phyloP scores from a whole-genome alignment of 805 yeast species.

The Starmerella etchellsii region DNA sequence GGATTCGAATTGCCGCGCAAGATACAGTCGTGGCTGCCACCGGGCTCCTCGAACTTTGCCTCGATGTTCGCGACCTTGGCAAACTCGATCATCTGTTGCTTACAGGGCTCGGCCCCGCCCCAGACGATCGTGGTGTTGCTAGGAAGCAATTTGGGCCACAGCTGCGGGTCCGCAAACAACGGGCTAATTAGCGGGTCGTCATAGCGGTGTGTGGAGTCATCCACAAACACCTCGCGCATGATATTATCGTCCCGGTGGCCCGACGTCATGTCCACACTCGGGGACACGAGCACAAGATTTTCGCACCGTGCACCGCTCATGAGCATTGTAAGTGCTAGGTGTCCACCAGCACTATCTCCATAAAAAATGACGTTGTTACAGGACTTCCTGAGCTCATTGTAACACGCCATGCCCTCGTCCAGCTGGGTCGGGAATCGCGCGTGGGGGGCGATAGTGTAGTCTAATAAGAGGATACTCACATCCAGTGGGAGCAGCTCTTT shows the following conservation, averaged over 20 bases:
- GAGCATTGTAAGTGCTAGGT: slow-evolving; percentile 19
- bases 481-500: slow-evolving; percentile 4
- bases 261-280: slow-evolving; percentile 15
- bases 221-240: slow-evolving; percentile 13
- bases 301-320: slow-evolving; percentile 6
- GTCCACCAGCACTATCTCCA: slow-evolving; percentile 29
- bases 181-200: slow-evolving; percentile 16
- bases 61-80: slow-evolving; percentile 8
- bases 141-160: slow-evolving; percentile 17
- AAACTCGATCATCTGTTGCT: slow-evolving; percentile 12
- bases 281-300: slow-evolving; percentile 15
- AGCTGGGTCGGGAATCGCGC: slow-evolving; percentile 23
- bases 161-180: slow-evolving; percentile 4
- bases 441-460: slow-evolving; percentile 24
- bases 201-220: neutral
- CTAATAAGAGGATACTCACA: slow-evolving; percentile 21
- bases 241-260: slow-evolving; percentile 5
- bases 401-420: slow-evolving; percentile 19
- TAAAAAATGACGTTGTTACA: slow-evolving; percentile 19
- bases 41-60: slow-evolving; percentile 15
- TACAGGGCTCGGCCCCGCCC: slow-evolving; percentile 18
- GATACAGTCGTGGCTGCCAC: slow-evolving; percentile 22
- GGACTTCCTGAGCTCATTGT: slow-evolving; percentile 15
- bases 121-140: slow-evolving; percentile 13
- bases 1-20: slow-evolving; percentile 11